A percentile compares a stretch with the other conserved stretches of the same genome.
These are phyloP conservation scores for Didymella pinodella DNA, from an alignment of 2,329 filamentous ascomycete genomes.

Conservation along the genomic window DNA sequence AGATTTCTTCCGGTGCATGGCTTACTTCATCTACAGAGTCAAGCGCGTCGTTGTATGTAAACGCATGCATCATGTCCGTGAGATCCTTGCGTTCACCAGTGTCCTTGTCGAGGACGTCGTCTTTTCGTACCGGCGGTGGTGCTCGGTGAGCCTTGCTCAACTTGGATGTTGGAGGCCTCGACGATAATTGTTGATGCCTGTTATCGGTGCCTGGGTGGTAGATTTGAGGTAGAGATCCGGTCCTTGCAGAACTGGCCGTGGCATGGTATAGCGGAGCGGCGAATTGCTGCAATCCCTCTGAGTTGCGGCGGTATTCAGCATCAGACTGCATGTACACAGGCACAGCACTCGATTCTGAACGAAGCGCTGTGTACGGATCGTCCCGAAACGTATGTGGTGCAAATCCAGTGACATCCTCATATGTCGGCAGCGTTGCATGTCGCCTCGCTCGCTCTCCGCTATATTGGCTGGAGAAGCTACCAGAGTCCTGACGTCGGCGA, in stretches of 20 bases:
- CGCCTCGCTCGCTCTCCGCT: slow-evolving; percentile 23
- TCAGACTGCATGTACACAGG: slow-evolving; percentile 13
- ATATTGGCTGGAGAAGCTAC: slow-evolving; percentile 33
- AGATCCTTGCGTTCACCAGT: slow-evolving; percentile 44
- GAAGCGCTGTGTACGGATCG: slow-evolving; percentile 29
- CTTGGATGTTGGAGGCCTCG: slow-evolving; percentile 28
- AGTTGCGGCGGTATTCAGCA: slow-evolving; percentile 37
- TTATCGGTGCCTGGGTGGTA: slow-evolving; percentile 13
- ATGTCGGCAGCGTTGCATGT: slow-evolving; percentile 21
- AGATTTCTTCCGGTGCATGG: slow-evolving; percentile 17
- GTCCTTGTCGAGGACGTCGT: slow-evolving; percentile 42
- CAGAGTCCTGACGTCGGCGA: slow-evolving; percentile 34
- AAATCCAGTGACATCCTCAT: slow-evolving; percentile 22
- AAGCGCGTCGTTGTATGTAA: slow-evolving; percentile 36
- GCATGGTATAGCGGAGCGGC: slow-evolving; percentile 31
- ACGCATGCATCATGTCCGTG: slow-evolving; percentile 47
- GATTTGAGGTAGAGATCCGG: slow-evolving; percentile 27
- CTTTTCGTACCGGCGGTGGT: slow-evolving; percentile 25
- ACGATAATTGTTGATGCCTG: slow-evolving; percentile 5
- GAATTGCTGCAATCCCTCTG: slow-evolving; percentile 36
- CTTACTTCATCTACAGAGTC: slow-evolving; percentile 34
- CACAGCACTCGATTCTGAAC: slow-evolving; percentile 1
- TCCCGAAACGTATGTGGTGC: slow-evolving; percentile 26
- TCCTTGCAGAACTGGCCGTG: slow-evolving; percentile 23
- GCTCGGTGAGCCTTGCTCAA: slow-evolving; percentile 36